Conservation (phyloP, 495 filamentous ascomycete species). For the Aspergillus baeticus region DNA sequence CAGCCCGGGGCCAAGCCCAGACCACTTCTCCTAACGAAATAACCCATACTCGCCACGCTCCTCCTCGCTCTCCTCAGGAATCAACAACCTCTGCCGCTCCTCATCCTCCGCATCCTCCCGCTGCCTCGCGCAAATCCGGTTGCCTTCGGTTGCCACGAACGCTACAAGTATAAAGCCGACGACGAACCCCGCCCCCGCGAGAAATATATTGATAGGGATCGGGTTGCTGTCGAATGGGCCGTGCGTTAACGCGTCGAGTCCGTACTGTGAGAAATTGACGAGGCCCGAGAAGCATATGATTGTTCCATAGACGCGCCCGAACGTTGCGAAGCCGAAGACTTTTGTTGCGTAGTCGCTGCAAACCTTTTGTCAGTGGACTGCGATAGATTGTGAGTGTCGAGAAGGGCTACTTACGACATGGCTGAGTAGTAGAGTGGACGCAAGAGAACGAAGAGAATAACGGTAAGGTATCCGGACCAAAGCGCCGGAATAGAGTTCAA, state of each 20-base stretch:
- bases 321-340: slow-evolving; percentile 92
- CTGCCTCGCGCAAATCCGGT: slow-evolving; percentile 16
- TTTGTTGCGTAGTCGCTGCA: slow-evolving; percentile 84
- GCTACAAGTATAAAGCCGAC: slow-evolving; percentile 59
- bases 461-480: slow-evolving; percentile 74
- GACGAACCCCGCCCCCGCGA: slow-evolving; percentile 60
- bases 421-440: slow-evolving; percentile 53
- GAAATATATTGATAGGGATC: slow-evolving; percentile 69
- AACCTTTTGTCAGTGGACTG: slow-evolving; percentile 16
- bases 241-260: slow-evolving; percentile 79
- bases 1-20: too few species aligned
- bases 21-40: too few species aligned
- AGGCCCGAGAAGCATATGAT: slow-evolving; percentile 87
- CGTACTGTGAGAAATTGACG: slow-evolving; percentile 80
- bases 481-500: slow-evolving; percentile 71
- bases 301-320: slow-evolving; percentile 88
- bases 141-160: slow-evolving; percentile 51
- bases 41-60: slow-evolving; percentile 9
- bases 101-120: slow-evolving; percentile 22
- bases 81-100: slow-evolving; percentile 30
- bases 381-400: background rate
- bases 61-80: slow-evolving; percentile 31
- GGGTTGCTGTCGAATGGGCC: slow-evolving; percentile 69
- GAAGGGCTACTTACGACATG: slow-evolving; percentile 43
- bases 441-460: slow-evolving; percentile 68